Conservation (phyloP, 345 rosid species). For the Linum tenue region DNA sequence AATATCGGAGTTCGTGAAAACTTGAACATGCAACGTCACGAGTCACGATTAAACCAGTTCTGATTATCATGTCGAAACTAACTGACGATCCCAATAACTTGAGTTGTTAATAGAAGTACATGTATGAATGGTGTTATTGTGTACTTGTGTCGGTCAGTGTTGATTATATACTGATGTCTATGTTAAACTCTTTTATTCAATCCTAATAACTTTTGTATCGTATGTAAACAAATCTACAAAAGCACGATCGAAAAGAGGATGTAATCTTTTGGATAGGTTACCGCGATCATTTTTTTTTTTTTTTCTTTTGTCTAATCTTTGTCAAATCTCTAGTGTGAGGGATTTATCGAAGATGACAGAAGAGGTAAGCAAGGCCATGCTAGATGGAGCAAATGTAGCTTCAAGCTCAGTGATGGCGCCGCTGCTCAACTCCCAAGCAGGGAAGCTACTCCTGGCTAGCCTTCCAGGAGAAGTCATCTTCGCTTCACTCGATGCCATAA, state of each 20-base stretch:
- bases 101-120: too few species aligned
- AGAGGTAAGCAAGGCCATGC: slow-evolving; percentile 67
- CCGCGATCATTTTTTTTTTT: too few species aligned
- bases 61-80: background rate
- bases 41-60: slow-evolving; percentile 12
- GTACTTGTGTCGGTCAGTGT: too few species aligned
- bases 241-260: too few species aligned
- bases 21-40: slow-evolving; percentile 56
- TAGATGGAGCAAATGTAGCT: slow-evolving; percentile 52
- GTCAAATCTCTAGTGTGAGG: slow-evolving; percentile 65
- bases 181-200: too few species aligned
- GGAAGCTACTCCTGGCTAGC: slow-evolving; percentile 62
- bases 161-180: too few species aligned
- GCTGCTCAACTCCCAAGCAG: slow-evolving; percentile 59
- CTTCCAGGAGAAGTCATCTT: slow-evolving; percentile 78
- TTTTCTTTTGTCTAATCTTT: slow-evolving; percentile 3
- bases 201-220: too few species aligned
- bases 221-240: too few species aligned
- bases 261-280: too few species aligned
- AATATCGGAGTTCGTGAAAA: too few species aligned
- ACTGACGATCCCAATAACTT: background rate
- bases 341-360: slow-evolving; percentile 70
- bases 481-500: slow-evolving; percentile 84
- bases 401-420: slow-evolving; percentile 67
- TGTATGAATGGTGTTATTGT: too few species aligned